These are phyloP conservation scores for Sporothrix schenckii DNA, from an alignment of 2,329 filamentous ascomycete species.

Conservation along the genomic window DNA sequence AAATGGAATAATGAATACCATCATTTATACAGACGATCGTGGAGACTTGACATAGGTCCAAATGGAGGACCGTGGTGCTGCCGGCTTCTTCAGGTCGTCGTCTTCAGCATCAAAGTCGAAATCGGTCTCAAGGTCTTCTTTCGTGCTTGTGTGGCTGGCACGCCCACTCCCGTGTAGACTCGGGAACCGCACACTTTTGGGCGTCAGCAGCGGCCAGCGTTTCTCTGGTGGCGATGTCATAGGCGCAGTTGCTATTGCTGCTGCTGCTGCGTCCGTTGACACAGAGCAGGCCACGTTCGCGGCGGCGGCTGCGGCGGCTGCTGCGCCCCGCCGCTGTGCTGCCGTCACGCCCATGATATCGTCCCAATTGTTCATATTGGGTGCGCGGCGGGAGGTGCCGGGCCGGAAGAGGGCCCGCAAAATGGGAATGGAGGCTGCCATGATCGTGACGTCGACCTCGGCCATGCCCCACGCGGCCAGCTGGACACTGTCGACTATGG, in stretches of 20 bases:
- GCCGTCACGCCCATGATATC: background rate
- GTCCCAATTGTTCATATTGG: slow-evolving; percentile 2
- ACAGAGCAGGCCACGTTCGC: no score
- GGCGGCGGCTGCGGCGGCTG: slow-evolving; percentile 1
- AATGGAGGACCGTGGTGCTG: background rate
- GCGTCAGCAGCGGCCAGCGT: slow-evolving; percentile 11
- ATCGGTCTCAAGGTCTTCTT: background rate
- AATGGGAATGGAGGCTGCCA: slow-evolving; percentile 43
- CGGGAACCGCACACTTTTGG: background rate
- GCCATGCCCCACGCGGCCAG: slow-evolving; percentile 40
- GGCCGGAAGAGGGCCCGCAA: slow-evolving; percentile 40
- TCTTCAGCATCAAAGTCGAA: background rate
- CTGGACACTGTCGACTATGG: slow-evolving; percentile 33
- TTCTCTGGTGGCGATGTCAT: background rate
- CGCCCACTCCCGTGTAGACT: background rate
- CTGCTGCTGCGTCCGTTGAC: no score
- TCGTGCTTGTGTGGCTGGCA: background rate
- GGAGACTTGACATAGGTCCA: background rate
- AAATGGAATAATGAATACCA: background rate
- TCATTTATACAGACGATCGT: background rate
- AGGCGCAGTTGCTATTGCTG: no score
- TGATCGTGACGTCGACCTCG: slow-evolving; percentile 44
- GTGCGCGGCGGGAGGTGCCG: background rate
- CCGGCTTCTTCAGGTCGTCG: slow-evolving; percentile 20
- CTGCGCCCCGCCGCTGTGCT: slow-evolving; percentile 11